Base-by-base conservation (phyloP, 2,329 filamentous ascomycete species). In the Hypoxylon rubiginosum region DNA sequence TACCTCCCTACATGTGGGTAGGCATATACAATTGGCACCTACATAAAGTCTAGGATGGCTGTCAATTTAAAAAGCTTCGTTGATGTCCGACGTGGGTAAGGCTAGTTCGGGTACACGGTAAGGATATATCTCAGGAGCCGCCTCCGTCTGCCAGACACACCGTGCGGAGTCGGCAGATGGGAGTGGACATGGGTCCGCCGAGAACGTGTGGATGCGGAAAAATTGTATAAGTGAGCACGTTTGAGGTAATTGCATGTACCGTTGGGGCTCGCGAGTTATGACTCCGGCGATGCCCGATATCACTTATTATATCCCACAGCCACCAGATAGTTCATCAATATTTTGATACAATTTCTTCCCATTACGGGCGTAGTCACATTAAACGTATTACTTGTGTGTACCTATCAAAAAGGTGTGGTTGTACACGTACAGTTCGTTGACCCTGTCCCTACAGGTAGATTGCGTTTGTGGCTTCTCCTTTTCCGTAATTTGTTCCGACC, bases 191-290 rank as follows among this genome's bases (percentile, higher is more conserved):
- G 60, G 39, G 15, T 43, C 6, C 7, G 11, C 39, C 17, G n/a
- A 43, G 17, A 10, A 3, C n/a, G 39, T 21, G 39, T 43, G 39
- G 32, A 43, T 17, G 10, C 39, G 39, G 39, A 9, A 43, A 43
- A 43, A 43, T 17, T 17, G 7, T 11, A 17, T n/a, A 43, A 39
- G 58, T 68, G 67, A 69, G 67, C 67, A 67, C 32, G 55, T 69
- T 69, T 69, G 64, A 59, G 67, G 6, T 57, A 57, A 26, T 69
- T 64, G 17, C 46, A 30, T 30, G 34, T 36, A 41, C 53, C 45
- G 30, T 56, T 41, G 21, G 15, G 59, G 57, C 48, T 24, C 28
- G n/a, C 30, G 13, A 62, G 43, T 34, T 51, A 53, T 9, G 34
- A 48, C 46, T 50, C 24, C 53, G 41, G 28, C 52, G 21, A 8